Conservation (phyloP, 257 asterid species). For the Marsdenia floribunda region DNA sequence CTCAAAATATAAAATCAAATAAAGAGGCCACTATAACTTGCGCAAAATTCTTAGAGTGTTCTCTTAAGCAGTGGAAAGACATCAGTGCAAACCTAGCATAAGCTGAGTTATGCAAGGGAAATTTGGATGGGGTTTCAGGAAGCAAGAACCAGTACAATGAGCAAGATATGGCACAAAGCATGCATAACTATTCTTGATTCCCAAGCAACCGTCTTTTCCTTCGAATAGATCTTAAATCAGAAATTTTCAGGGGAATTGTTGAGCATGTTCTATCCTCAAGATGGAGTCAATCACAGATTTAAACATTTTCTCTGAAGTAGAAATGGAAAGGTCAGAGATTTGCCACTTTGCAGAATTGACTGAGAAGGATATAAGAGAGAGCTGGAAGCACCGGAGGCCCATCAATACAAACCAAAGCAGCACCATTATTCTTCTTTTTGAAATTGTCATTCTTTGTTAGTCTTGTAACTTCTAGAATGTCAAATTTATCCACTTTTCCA, state of each 20-base stretch:
- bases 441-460: not conserved
- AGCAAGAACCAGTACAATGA: not conserved
- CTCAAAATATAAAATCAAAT: not conserved
- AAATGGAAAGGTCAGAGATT: no score
- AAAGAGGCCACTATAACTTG: not conserved
- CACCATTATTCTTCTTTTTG: no score
- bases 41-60: not conserved
- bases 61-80: not conserved
- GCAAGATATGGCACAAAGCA: not conserved
- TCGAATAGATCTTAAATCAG: not conserved
- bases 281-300: not conserved
- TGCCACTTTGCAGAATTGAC: no score
- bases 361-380: no score
- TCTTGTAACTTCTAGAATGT: no score
- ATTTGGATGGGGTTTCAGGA: not conserved
- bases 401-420: no score
- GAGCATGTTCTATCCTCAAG: not conserved
- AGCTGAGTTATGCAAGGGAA: not conserved
- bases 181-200: not conserved
- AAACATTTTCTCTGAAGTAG: not conserved
- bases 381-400: no score
- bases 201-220: not conserved
- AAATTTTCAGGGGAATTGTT: not conserved
- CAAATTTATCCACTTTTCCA: not conserved
- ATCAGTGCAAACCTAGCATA: not conserved